phyloP scores from a whole-genome alignment of 78 protist species.

The Isochrysis galbana region DNA sequence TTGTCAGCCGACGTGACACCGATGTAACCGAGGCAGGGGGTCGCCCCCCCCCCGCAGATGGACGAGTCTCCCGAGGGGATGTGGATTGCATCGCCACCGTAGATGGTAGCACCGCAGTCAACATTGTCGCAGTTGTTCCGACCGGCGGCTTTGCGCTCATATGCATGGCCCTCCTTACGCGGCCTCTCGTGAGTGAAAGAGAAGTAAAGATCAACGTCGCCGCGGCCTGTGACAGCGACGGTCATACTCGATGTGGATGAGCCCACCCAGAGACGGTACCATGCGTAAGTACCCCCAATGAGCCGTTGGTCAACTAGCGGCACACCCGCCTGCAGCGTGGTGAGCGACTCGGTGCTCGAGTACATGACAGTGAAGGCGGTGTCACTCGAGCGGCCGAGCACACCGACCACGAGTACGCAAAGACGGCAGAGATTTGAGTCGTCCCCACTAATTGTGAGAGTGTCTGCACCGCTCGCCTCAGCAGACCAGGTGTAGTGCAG shows the following conservation, averaged over 20 bases:
- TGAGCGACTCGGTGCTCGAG: not conserved
- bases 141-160: not conserved
- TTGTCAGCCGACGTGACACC: not conserved
- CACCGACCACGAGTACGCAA: not conserved
- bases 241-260: not conserved
- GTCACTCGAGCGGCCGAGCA: not conserved
- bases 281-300: not conserved
- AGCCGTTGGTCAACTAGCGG: not conserved
- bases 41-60: not conserved
- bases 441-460: not conserved
- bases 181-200: not conserved
- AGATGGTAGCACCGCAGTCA: not conserved
- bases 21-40: not conserved
- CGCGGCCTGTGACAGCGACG: not conserved
- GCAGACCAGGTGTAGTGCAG: not conserved
- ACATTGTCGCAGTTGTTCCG: not conserved
- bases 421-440: not conserved
- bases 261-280: not conserved
- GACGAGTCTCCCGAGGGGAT: not conserved
- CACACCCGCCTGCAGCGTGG: not conserved
- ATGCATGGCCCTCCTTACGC: not conserved
- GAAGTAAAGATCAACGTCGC: not conserved
- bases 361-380: not conserved
- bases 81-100: not conserved
- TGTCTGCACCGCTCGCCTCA: not conserved